Percentiles rank a stretch among this genome's conserved stretches.
Evolutionary conservation across 2,329 filamentous ascomycete genomes (phyloP).

Genomic region (Fulvia fulva): DNA sequence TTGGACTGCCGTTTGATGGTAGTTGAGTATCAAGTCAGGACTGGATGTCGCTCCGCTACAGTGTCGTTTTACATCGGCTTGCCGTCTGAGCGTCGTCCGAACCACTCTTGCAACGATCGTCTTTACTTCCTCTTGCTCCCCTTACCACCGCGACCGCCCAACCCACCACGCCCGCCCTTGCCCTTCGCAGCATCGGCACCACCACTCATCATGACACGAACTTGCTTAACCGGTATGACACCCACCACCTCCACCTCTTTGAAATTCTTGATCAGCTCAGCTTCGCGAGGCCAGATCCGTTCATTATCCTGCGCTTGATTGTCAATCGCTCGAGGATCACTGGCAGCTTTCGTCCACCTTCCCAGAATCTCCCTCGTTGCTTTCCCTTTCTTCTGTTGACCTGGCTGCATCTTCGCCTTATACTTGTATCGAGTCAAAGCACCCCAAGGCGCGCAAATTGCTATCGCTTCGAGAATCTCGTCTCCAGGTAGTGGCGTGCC

Average conservation of each 20-base stretch:
- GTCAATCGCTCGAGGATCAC: slow-evolving; percentile 43
- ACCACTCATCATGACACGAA: slow-evolving; percentile 71
- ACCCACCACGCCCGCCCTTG: slow-evolving; percentile 36
- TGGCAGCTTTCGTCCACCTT: slow-evolving; percentile 67
- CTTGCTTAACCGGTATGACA: slow-evolving; percentile 72
- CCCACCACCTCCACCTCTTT: slow-evolving; percentile 81
- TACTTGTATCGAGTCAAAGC: slow-evolving; percentile 73
- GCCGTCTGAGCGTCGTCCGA: too few species aligned
- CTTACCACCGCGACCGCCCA: slow-evolving; percentile 26
- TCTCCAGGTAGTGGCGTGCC: slow-evolving; percentile 77
- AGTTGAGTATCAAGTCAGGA: too few species aligned
- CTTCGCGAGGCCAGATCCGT: slow-evolving; percentile 77
- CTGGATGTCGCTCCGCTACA: too few species aligned
- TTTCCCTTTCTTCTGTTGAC: slow-evolving; percentile 87
- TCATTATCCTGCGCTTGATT: slow-evolving; percentile 55
- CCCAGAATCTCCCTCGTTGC: slow-evolving; percentile 86
- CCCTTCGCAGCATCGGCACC: slow-evolving; percentile 38
- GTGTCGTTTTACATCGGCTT: too few species aligned
- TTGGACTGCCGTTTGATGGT: too few species aligned
- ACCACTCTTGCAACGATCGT: too few species aligned
- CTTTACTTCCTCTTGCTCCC: slow-evolving; percentile 25
- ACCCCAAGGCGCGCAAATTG: slow-evolving; percentile 62
- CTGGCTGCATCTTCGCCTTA: slow-evolving; percentile 91
- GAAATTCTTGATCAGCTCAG: slow-evolving; percentile 76
- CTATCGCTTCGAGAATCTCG: slow-evolving; percentile 66